Conservation (phyloP, 2,329 filamentous ascomycete species). For the Penicillium nordicum region DNA sequence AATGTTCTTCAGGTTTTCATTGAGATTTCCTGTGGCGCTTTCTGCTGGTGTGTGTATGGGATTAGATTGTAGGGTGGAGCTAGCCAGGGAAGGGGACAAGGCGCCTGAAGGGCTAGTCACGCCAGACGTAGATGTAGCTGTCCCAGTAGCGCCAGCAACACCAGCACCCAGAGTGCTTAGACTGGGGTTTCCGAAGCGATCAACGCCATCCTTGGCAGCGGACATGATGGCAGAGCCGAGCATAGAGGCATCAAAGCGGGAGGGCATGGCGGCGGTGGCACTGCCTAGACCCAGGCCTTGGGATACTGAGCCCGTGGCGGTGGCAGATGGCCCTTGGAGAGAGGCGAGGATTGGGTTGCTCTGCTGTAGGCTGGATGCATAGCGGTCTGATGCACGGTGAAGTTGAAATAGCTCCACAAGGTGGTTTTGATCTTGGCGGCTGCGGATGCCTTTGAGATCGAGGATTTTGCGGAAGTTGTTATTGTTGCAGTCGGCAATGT, state of each 20-base stretch:
- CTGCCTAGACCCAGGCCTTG: constrained; percentile 49
- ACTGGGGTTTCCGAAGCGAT: constrained; percentile 65
- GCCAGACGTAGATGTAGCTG: constrained; percentile 30
- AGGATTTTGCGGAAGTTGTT: constrained; percentile 94
- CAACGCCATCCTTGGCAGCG: constrained; percentile 78
- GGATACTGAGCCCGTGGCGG: constrained; percentile 39
- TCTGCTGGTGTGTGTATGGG: constrained; percentile 23
- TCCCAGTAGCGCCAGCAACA: constrained; percentile 29
- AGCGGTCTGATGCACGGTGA: constrained; percentile 64
- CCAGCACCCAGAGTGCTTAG: constrained; percentile 34
- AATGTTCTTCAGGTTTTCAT: constrained; percentile 92
- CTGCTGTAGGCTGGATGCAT: constrained; percentile 64
- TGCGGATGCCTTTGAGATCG: constrained; percentile 85
- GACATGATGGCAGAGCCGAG: constrained; percentile 86
- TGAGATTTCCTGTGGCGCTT: constrained; percentile 65
- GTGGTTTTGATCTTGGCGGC: constrained; percentile 73
- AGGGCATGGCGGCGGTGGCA: constrained; percentile 44
- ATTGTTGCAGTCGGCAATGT: constrained; percentile 90
- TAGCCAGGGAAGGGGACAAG: constrained; percentile 23
- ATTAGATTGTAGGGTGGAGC: constrained; percentile 21
- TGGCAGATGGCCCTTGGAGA: constrained; percentile 44
- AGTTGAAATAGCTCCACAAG: constrained; percentile 89
- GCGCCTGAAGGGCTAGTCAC: constrained; percentile 24
- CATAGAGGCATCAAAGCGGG: constrained; percentile 73
- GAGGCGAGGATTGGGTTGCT: constrained; percentile 69